Evolutionary conservation across 495 filamentous ascomycete species (phyloP).

Genomic region (Massariosphaeria phaeospora): DNA sequence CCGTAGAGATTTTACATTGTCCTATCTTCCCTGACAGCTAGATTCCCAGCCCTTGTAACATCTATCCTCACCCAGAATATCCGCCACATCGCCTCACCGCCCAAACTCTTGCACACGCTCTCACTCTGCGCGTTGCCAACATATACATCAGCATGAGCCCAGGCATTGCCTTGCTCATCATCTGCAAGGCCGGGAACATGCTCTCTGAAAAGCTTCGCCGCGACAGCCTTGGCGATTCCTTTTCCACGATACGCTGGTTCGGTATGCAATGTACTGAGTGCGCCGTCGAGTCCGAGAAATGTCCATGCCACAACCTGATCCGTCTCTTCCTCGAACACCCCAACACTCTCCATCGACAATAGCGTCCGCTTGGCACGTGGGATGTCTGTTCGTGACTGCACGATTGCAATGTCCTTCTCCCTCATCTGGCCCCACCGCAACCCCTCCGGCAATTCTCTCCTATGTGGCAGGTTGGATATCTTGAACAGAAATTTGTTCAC

Average conservation of each 20-base stretch:
- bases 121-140: conserved; percentile 37
- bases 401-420: conserved; percentile 18
- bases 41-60: conserved; percentile 9
- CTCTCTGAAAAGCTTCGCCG: conserved; percentile 35
- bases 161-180: conserved; percentile 22
- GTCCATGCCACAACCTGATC: conserved; percentile 37
- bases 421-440: conserved; percentile 28
- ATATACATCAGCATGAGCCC: conserved; percentile 40
- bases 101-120: conserved; percentile 36
- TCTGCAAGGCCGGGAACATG: conserved; percentile 24
- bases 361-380: conserved; percentile 19
- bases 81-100: conserved; percentile 33
- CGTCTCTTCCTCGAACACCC: conserved; percentile 18
- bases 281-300: conserved; percentile 39
- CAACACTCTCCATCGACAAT: conserved; percentile 21
- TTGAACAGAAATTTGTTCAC: conserved; percentile 32
- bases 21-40: background rate
- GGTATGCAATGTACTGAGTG: conserved; percentile 35
- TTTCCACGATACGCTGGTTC: conserved; percentile 34
- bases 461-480: conserved; percentile 16
- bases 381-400: conserved; percentile 17
- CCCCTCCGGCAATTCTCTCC: conserved; percentile 21
- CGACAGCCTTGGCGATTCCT: conserved; percentile 39
- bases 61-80: conserved; percentile 41
- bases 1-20: conserved; percentile 6